These are phyloP conservation scores for Phytophthora idaei DNA, from an alignment of 352 stramenopile genomes.

Conservation along the genomic window DNA sequence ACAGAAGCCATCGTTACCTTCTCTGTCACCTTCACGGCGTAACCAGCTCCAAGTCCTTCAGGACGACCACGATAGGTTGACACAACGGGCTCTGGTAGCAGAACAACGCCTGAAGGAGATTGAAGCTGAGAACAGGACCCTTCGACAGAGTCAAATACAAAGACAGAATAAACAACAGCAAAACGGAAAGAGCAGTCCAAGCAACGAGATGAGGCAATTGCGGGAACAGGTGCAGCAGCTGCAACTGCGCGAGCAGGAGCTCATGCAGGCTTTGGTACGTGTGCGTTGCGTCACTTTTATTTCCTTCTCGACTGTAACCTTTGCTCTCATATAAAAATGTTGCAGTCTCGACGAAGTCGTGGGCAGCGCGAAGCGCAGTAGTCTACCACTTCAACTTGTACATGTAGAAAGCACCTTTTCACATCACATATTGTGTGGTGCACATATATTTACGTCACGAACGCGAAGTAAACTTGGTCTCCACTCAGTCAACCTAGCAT, in stretches of 20 bases:
- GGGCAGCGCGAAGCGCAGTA: constrained; percentile 41
- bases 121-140: constrained; percentile 53
- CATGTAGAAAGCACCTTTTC: background rate
- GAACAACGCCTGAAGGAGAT: constrained; percentile 44
- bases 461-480: constrained; percentile 7
- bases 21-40: constrained; percentile 19
- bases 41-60: constrained; percentile 68
- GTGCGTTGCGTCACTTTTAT: background rate
- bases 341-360: constrained; percentile 59
- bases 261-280: constrained; percentile 82
- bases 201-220: constrained; percentile 43
- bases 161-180: background rate
- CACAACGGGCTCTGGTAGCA: constrained; percentile 24
- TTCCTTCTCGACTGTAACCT: background rate
- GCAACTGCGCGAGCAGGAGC: constrained; percentile 78
- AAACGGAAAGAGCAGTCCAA: constrained; percentile 23
- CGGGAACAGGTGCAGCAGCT: constrained; percentile 69
- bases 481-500: constrained; percentile 5
- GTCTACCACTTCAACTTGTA: constrained; percentile 3
- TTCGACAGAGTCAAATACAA: constrained; percentile 26
- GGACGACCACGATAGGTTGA: constrained; percentile 68
- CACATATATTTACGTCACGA: background rate
- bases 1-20: constrained; percentile 1
- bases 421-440: background rate
- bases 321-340: background rate